These are phyloP conservation scores for Dunaliella sp. DNA, from an alignment of 139 green algal species.

Conservation along the genomic window DNA sequence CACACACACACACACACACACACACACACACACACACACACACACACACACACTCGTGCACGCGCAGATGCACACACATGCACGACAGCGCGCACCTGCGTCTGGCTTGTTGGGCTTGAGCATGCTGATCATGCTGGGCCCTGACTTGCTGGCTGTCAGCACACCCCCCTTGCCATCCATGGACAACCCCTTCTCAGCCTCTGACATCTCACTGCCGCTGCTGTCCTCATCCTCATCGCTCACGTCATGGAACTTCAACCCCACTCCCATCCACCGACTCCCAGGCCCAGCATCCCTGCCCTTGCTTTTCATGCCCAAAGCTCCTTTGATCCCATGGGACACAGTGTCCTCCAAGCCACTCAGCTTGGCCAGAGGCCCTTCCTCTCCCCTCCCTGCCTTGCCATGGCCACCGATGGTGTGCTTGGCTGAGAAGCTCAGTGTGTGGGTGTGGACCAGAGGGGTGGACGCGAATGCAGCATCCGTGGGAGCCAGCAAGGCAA, in stretches of 20 bases:
- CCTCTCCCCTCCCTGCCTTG: too few relatives aligned
- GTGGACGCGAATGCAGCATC: background rate
- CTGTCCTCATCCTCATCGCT: background rate
- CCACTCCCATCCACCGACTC: too few relatives aligned
- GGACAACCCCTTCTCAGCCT: background rate
- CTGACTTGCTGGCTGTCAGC: background rate
- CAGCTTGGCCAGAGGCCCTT: background rate
- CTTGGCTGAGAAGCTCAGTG: background rate
- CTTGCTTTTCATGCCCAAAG: too few relatives aligned
- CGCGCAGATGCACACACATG: background rate
- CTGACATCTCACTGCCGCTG: background rate
- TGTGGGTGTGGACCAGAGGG: background rate
- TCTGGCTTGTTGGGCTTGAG: background rate
- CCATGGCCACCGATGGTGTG: too few relatives aligned
- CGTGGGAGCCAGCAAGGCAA: background rate
- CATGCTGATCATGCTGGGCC: background rate
- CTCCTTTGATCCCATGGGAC: background rate
- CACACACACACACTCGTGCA: too few relatives aligned
- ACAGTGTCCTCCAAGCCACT: background rate
- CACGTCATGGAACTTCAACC: too few relatives aligned
- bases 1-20: too few relatives aligned
- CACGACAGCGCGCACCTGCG: background rate
- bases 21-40: too few relatives aligned
- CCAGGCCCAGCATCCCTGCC: too few relatives aligned
- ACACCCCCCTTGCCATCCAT: background rate